phyloP scores from a whole-genome alignment of 305 asterid genomes.

The Striga hermonthica region DNA sequence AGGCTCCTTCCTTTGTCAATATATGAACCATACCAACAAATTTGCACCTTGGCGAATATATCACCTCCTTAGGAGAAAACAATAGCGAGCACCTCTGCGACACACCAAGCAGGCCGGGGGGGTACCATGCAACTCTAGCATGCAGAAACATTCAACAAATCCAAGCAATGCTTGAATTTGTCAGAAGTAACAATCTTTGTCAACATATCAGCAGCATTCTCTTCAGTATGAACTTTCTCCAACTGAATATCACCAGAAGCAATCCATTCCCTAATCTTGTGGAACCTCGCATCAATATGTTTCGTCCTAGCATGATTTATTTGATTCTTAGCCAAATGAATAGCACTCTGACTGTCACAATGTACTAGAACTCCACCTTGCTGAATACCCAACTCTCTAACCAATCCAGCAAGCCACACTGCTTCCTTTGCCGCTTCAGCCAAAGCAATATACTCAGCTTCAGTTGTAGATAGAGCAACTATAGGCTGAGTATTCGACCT shows the following conservation, averaged over 20 bases:
- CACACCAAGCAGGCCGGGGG: too few species aligned
- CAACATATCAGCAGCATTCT: neutral
- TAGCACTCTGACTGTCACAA: neutral
- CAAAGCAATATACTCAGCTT: too few species aligned
- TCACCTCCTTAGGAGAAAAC: too few species aligned
- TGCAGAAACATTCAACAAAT: neutral
- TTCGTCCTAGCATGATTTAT: neutral
- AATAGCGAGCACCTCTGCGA: too few species aligned
- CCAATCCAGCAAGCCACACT: neutral
- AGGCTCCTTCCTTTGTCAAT: too few species aligned
- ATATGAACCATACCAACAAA: too few species aligned
- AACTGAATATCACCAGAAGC: neutral
- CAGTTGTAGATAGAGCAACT: too few species aligned
- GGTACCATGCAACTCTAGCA: too few species aligned
- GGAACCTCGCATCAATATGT: constrained; percentile 1
- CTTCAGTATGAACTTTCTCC: neutral
- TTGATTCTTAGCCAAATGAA: neutral
- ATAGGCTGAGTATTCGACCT: too few species aligned
- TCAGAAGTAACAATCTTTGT: neutral
- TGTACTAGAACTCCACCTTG: neutral
- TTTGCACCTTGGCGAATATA: too few species aligned
- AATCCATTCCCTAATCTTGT: neutral
- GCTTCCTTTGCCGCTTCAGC: constrained; percentile 1
- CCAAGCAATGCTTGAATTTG: constrained; percentile 11
- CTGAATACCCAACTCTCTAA: constrained; percentile 4